phyloP scores from a whole-genome alignment of 148 eudicot species.

The Silene uniflora region DNA sequence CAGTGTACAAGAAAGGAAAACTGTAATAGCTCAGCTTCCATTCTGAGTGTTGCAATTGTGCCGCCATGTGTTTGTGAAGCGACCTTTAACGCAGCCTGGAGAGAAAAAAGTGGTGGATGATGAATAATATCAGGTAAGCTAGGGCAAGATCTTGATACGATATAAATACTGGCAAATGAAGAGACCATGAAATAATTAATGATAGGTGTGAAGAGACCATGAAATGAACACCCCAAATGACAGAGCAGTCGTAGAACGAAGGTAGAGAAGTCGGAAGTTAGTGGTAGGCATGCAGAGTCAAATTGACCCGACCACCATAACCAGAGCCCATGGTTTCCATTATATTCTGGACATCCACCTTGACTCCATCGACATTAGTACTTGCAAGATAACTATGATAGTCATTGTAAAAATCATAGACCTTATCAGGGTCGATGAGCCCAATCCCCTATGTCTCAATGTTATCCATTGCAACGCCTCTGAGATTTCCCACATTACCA shows the following conservation, averaged over 20 bases:
- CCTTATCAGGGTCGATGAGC: slow-evolving; percentile 42
- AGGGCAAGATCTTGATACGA: not conserved
- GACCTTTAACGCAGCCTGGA: slow-evolving; percentile 79
- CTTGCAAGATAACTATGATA: slow-evolving; percentile 54
- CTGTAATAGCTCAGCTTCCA: slow-evolving; percentile 68
- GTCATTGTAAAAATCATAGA: slow-evolving; percentile 48
- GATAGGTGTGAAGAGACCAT: too few species aligned
- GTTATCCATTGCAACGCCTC: slow-evolving; percentile 63
- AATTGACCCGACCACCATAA: slow-evolving; percentile 48
- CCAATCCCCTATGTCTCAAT: slow-evolving; percentile 60
- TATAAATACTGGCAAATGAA: too few species aligned
- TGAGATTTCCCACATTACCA: slow-evolving; percentile 48
- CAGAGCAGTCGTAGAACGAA: too few species aligned
- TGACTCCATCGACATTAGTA: slow-evolving; percentile 57
- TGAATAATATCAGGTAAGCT: not conserved
- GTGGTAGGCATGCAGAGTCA: too few species aligned
- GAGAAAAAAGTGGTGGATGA: not conserved
- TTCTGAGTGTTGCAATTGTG: slow-evolving; percentile 45
- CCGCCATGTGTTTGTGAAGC: slow-evolving; percentile 70
- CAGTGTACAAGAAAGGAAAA: slow-evolving; percentile 3
- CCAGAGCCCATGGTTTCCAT: slow-evolving; percentile 54
- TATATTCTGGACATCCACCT: slow-evolving; percentile 60
- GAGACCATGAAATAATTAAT: too few species aligned
- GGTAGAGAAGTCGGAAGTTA: too few species aligned
- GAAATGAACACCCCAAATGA: too few species aligned